phyloP scores from a whole-genome alignment of 2,329 filamentous ascomycete species.

The Herpotrichia juniperi region DNA sequence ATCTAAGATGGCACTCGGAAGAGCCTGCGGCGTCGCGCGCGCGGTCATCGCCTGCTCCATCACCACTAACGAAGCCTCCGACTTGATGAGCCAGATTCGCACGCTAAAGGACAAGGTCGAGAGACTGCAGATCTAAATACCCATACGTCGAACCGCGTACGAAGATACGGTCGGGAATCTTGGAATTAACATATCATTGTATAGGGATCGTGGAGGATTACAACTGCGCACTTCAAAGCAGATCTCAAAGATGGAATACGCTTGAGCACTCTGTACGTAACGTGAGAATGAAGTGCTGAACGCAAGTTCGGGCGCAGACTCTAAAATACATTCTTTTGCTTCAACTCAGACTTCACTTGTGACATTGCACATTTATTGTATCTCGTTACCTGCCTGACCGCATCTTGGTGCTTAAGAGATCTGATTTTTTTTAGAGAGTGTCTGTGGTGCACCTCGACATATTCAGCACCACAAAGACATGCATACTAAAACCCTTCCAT shows the following conservation, averaged over 20 bases:
- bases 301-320: slow-evolving; percentile 1
- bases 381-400: slow-evolving; percentile 68
- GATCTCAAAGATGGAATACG: neutral
- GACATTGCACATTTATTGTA: no score
- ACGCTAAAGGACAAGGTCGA: slow-evolving; percentile 94
- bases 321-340: neutral
- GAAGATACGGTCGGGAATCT: neutral
- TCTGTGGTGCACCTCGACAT: no score
- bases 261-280: neutral
- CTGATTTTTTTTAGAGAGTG: no score
- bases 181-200: neutral
- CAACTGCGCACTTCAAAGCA: neutral
- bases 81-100: slow-evolving; percentile 86
- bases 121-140: slow-evolving; percentile 80
- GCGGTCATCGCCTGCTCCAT: slow-evolving; percentile 87
- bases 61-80: slow-evolving; percentile 68
- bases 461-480: no score
- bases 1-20: slow-evolving; percentile 82
- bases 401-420: slow-evolving; percentile 74
- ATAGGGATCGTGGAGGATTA: neutral
- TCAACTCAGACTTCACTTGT: no score
- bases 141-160: neutral
- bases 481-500: no score
- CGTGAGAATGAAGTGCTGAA: slow-evolving; percentile 1
- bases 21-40: slow-evolving; percentile 84